Evolutionary conservation across 495 filamentous ascomycete species (phyloP).

Genomic region (Aspergillus ellipticus): DNA sequence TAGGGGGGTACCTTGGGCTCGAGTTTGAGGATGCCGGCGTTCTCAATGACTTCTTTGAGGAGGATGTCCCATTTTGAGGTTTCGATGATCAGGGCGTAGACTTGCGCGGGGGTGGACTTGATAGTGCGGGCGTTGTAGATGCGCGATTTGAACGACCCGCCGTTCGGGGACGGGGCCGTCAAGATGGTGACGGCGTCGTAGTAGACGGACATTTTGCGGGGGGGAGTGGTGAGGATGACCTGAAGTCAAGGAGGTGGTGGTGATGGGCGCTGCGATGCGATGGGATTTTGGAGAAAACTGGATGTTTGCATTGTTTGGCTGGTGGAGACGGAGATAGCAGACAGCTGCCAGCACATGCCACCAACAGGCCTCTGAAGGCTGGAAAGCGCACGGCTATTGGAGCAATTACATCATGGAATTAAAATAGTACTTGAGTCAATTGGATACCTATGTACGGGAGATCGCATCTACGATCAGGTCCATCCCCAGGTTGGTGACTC

Average conservation of each 20-base stretch:
- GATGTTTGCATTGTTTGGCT: slow-evolving; percentile 30
- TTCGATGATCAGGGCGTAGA: slow-evolving; percentile 83
- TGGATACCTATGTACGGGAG: too few species aligned
- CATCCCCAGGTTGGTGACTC: too few species aligned
- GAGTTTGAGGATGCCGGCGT: slow-evolving; percentile 59
- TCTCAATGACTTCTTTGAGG: slow-evolving; percentile 81
- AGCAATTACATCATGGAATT: too few species aligned
- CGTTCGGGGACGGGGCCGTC: slow-evolving; percentile 51
- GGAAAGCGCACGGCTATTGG: too few species aligned
- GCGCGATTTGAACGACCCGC: slow-evolving; percentile 77
- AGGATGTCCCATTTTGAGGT: slow-evolving; percentile 85
- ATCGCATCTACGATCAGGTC: too few species aligned
- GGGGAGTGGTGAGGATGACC: background rate
- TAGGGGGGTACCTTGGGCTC: slow-evolving; percentile 72
- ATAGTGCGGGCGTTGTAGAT: slow-evolving; percentile 63
- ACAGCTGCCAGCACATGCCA: too few species aligned
- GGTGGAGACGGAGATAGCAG: background rate
- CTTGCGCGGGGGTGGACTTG: slow-evolving; percentile 72
- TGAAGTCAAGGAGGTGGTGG: background rate
- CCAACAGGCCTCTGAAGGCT: too few species aligned
- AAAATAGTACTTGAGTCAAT: too few species aligned
- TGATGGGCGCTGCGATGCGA: background rate
- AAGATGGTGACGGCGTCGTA: slow-evolving; percentile 80
- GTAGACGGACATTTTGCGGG: slow-evolving; percentile 78
- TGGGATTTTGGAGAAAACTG: slow-evolving; percentile 7